These are phyloP conservation scores for Ochromonas danica DNA, from an alignment of 108 stramenopile genomes.

Conservation along the genomic window DNA sequence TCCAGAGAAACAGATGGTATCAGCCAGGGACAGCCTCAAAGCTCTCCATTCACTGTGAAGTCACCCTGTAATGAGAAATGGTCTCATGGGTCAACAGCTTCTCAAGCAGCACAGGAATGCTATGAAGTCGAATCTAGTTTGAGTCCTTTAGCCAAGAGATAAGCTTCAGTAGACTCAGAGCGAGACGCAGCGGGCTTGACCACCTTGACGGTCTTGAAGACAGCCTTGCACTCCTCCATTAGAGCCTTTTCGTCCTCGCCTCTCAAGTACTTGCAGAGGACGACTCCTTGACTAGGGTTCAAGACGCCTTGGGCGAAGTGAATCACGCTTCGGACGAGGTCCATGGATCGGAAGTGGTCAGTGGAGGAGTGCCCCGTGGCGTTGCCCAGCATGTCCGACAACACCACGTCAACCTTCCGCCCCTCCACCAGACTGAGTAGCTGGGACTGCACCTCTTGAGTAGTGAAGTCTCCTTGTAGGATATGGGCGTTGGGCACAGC, in stretches of 20 bases:
- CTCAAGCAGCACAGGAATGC: too few species aligned
- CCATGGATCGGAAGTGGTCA: slow-evolving; percentile 18
- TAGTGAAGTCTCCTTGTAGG: not conserved
- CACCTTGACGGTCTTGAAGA: not conserved
- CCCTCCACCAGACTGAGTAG: too few species aligned
- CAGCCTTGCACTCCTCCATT: not conserved
- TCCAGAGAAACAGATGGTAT: too few species aligned
- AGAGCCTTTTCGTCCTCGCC: slow-evolving; percentile 8
- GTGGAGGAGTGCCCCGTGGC: slow-evolving; percentile 4
- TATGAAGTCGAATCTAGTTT: too few species aligned
- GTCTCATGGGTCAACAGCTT: too few species aligned
- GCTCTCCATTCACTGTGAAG: too few species aligned
- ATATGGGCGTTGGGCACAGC: not conserved
- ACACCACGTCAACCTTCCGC: not conserved
- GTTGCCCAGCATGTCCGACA: slow-evolving; percentile 26
- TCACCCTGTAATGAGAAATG: too few species aligned
- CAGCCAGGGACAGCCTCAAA: too few species aligned
- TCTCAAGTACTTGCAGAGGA: not conserved
- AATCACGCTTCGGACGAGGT: too few species aligned
- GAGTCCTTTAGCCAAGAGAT: not conserved
- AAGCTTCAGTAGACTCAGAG: not conserved
- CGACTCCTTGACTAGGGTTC: not conserved
- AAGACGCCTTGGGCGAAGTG: not conserved
- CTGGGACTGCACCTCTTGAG: too few species aligned
- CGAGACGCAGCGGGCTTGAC: slow-evolving; percentile 2